phyloP scores from a whole-genome alignment of 2,329 filamentous ascomycete species.

The Apiospora marii region DNA sequence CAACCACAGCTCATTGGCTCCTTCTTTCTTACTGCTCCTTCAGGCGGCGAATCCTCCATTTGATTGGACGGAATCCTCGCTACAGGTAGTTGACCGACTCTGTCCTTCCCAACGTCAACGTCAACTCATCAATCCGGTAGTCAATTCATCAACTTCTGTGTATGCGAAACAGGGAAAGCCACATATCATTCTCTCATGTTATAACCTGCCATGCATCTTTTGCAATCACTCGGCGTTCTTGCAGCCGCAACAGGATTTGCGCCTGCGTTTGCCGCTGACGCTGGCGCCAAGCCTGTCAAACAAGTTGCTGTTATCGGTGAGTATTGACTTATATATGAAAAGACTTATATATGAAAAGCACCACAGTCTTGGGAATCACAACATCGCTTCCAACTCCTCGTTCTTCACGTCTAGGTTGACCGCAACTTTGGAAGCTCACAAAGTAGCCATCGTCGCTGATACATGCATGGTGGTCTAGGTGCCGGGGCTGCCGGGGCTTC shows the following conservation, averaged over 20 bases:
- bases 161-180: not conserved
- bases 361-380: not conserved
- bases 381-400: not conserved
- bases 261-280: conserved; percentile 3
- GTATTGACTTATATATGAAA: not conserved
- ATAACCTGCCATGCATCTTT: not conserved
- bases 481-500: conserved; percentile 90
- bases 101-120: not conserved
- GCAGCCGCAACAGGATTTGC: conserved; percentile 5
- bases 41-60: not conserved
- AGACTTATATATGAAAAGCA: not conserved
- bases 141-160: not conserved
- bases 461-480: conserved; percentile 58
- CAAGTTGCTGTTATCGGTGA: conserved; percentile 57
- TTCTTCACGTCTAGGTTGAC: not conserved
- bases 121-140: not conserved
- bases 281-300: conserved; percentile 26
- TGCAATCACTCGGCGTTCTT: not conserved
- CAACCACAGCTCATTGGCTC: not conserved
- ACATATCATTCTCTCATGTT: not conserved
- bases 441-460: not conserved
- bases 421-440: not conserved
- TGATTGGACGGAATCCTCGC: conserved; percentile 1
- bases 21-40: not conserved
- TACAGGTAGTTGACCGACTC: not conserved